Conservation (phyloP, 306 rosid species). For the Cucurbita ficifolia region DNA sequence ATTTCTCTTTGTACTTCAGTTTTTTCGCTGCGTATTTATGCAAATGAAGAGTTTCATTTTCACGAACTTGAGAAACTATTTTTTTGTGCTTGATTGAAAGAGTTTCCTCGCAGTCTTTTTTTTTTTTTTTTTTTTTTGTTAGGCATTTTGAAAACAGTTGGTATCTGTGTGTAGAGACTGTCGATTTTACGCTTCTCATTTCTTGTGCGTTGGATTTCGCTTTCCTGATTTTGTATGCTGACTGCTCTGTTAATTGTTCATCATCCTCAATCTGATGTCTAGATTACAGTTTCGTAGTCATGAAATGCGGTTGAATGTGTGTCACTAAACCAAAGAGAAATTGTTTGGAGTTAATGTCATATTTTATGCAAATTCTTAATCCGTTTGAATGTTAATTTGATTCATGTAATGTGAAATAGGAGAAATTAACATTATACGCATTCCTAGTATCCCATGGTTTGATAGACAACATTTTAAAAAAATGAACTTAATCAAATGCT, state of each 20-base stretch:
- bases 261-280: neutral
- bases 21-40: neutral
- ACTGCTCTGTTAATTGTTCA: neutral
- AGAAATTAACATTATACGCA: neutral
- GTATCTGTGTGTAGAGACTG: neutral
- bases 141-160: constrained; percentile 1
- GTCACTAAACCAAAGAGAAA: neutral
- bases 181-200: neutral
- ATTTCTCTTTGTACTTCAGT: neutral
- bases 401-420: neutral
- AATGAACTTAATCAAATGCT: neutral
- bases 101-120: neutral
- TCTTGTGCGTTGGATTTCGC: neutral
- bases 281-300: neutral
- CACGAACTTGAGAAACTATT: neutral
- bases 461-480: neutral
- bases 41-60: neutral
- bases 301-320: neutral
- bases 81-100: neutral
- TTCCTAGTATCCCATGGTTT: neutral
- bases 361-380: neutral
- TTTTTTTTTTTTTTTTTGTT: neutral
- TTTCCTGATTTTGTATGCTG: neutral
- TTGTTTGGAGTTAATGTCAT: neutral
- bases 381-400: neutral